Evolutionary conservation across 371 early-diverging fungal genomes (phyloP).

Genomic region (Choanephora cucurbitarum): DNA sequence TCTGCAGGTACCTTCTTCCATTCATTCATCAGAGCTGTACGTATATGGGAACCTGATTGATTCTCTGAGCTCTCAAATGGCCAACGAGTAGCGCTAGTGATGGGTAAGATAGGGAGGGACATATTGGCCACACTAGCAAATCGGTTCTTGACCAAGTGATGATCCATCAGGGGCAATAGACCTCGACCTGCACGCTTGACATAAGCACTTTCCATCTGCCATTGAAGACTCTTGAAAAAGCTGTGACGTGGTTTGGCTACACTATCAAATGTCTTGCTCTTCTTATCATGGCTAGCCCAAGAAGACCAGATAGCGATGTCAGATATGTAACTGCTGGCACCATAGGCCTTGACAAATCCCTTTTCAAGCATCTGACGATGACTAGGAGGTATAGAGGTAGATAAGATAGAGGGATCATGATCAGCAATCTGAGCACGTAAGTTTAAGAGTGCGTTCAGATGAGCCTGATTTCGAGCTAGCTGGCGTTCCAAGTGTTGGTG

Average conservation of each 20-base stretch:
- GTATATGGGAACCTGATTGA: slow-evolving; percentile 7
- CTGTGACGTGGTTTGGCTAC: neutral
- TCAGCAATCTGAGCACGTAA: slow-evolving; percentile 16
- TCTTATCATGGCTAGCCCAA: slow-evolving; percentile 13
- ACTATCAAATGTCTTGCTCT: neutral
- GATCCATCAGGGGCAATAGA: slow-evolving; percentile 25
- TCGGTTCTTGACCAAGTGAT: slow-evolving; percentile 12
- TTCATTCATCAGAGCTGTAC: slow-evolving; percentile 8
- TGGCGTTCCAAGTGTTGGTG: slow-evolving; percentile 24
- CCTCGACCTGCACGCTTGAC: slow-evolving; percentile 12
- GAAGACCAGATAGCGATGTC: slow-evolving; percentile 15
- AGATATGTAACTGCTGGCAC: neutral
- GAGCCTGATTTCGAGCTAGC: slow-evolving; percentile 15
- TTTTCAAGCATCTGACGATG: slow-evolving; percentile 11
- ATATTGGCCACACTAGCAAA: slow-evolving; percentile 18
- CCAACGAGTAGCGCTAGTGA: slow-evolving; percentile 30
- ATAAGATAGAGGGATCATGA: slow-evolving; percentile 16
- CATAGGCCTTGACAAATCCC: slow-evolving; percentile 1
- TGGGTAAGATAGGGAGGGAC: neutral
- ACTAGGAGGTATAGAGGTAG: slow-evolving; percentile 24
- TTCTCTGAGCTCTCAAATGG: slow-evolving; percentile 27
- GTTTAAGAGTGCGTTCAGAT: slow-evolving; percentile 24
- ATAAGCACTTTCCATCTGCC: slow-evolving; percentile 7
- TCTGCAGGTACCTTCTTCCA: slow-evolving; percentile 18
- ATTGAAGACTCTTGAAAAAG: slow-evolving; percentile 1